phyloP scores from a whole-genome alignment of 2,329 filamentous ascomycete genomes.

The Hymenotorrendiella dingleyae region DNA sequence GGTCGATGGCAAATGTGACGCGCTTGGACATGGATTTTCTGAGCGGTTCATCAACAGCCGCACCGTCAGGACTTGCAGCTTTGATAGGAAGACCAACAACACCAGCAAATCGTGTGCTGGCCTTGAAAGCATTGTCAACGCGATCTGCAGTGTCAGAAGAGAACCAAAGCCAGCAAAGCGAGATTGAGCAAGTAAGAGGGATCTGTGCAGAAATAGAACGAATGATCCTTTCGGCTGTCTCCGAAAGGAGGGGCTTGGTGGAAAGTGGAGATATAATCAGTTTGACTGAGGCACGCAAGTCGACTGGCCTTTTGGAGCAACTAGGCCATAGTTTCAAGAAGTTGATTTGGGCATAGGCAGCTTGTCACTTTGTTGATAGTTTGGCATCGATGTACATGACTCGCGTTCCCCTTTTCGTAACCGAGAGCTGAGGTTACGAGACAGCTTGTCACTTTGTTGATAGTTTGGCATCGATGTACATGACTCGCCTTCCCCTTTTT shows the following conservation, averaged over 20 bases:
- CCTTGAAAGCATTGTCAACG: conserved; percentile 50
- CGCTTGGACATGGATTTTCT: conserved; percentile 17
- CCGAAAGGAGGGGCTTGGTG: conserved; percentile 41
- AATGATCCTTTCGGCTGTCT: conserved; percentile 47
- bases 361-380: too few relatives aligned
- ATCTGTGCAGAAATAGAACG: conserved; percentile 75
- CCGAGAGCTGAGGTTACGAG: too few relatives aligned
- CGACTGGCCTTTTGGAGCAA: conserved; percentile 80
- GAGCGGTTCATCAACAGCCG: conserved; percentile 9
- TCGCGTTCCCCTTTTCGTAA: too few relatives aligned
- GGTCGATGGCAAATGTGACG: conserved; percentile 60
- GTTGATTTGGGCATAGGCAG: conserved; percentile 72
- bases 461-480: too few relatives aligned
- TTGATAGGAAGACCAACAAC: conserved; percentile 13
- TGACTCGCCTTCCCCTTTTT: too few relatives aligned
- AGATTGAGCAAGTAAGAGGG: conserved; percentile 31
- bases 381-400: too few relatives aligned
- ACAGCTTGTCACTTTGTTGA: too few relatives aligned
- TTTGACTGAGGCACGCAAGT: conserved; percentile 76
- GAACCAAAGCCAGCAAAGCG: conserved; percentile 16
- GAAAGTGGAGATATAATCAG: conserved; percentile 70
- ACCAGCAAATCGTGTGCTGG: conserved; percentile 35
- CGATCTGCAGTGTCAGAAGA: conserved; percentile 34
- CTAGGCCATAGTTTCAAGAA: conserved; percentile 88
- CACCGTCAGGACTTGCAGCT: conserved; percentile 10